Conservation (phyloP, 2,329 filamentous ascomycete species). For the Aspergillus pseudoterreus region DNA sequence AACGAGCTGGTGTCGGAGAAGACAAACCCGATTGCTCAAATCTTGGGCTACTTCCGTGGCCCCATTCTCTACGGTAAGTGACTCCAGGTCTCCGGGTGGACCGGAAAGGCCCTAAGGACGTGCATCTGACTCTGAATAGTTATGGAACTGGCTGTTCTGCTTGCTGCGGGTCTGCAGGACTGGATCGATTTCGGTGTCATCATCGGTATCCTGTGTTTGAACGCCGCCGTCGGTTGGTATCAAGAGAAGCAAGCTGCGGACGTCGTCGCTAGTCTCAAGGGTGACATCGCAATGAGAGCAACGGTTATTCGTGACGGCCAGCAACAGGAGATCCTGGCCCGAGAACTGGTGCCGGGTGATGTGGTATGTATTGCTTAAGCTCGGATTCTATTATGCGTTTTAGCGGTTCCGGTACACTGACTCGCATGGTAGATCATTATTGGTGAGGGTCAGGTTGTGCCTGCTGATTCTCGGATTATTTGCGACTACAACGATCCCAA, state of each 20-base stretch:
- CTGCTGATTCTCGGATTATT: slow-evolving; percentile 67
- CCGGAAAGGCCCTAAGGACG: background rate
- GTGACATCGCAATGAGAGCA: slow-evolving; percentile 73
- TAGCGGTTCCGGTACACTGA: slow-evolving; percentile 12
- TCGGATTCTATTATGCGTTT: background rate
- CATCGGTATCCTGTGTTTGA: slow-evolving; percentile 69
- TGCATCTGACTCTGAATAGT: slow-evolving; percentile 34
- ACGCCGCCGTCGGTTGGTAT: slow-evolving; percentile 74
- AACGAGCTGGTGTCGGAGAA: slow-evolving; percentile 77
- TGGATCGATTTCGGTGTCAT: slow-evolving; percentile 79
- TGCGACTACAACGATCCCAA: slow-evolving; percentile 67
- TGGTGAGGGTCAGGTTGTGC: slow-evolving; percentile 68
- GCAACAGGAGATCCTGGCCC: slow-evolving; percentile 63
- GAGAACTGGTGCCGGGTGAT: slow-evolving; percentile 73
- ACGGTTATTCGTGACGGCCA: slow-evolving; percentile 63
- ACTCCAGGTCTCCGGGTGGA: too few relatives aligned
- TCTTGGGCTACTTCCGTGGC: slow-evolving; percentile 70
- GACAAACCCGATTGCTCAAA: slow-evolving; percentile 69
- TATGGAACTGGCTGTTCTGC: slow-evolving; percentile 72
- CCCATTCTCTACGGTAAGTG: slow-evolving; percentile 70
- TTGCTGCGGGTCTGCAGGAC: slow-evolving; percentile 69
- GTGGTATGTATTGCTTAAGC: slow-evolving; percentile 53
- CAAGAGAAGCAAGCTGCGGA: slow-evolving; percentile 78
- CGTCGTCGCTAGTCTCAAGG: slow-evolving; percentile 70
- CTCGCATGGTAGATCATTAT: slow-evolving; percentile 54